These are phyloP conservation scores for Areca catechu DNA, from an alignment of 176 grass and related monocot species.

Conservation along the genomic window DNA sequence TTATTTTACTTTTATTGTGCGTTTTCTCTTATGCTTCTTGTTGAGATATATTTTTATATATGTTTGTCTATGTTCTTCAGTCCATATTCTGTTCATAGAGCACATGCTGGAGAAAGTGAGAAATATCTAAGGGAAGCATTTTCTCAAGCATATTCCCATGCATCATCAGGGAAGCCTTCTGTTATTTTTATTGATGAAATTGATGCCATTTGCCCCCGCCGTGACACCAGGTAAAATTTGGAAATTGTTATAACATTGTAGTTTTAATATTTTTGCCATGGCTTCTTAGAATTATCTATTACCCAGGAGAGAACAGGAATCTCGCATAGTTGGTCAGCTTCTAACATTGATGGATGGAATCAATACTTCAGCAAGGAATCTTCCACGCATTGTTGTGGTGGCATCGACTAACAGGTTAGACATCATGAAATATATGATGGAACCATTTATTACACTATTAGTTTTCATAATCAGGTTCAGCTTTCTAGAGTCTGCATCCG, in stretches of 20 bases:
- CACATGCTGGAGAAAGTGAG: slow-evolving; percentile 80
- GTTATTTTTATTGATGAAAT: slow-evolving; percentile 90
- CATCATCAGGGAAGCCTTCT: slow-evolving; percentile 56
- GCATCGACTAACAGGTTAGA: slow-evolving; percentile 89
- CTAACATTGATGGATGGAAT: slow-evolving; percentile 92
- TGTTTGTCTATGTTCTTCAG: slow-evolving; percentile 17
- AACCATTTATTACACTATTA: too few relatives aligned
- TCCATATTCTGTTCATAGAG: slow-evolving; percentile 64
- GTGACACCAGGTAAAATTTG: slow-evolving; percentile 39
- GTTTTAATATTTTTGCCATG: not conserved
- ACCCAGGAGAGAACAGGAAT: slow-evolving; percentile 62
- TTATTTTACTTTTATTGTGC: not conserved
- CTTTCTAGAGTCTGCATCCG: too few relatives aligned
- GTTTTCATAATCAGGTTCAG: too few relatives aligned
- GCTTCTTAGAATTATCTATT: not conserved
- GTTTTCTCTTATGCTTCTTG: not conserved
- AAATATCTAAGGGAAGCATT: slow-evolving; percentile 71
- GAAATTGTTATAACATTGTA: too few relatives aligned
- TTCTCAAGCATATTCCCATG: slow-evolving; percentile 52
- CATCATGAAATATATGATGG: too few relatives aligned
- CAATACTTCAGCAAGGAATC: slow-evolving; percentile 43
- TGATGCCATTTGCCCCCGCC: slow-evolving; percentile 78
- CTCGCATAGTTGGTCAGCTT: slow-evolving; percentile 78
- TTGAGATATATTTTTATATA: not conserved
- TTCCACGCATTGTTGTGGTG: slow-evolving; percentile 67